Evolutionary conservation across 768 basidiomycete genomes (phyloP), one percentile per base, ranked within the genome.

Genomic region (Suillus subaureus): DNA sequence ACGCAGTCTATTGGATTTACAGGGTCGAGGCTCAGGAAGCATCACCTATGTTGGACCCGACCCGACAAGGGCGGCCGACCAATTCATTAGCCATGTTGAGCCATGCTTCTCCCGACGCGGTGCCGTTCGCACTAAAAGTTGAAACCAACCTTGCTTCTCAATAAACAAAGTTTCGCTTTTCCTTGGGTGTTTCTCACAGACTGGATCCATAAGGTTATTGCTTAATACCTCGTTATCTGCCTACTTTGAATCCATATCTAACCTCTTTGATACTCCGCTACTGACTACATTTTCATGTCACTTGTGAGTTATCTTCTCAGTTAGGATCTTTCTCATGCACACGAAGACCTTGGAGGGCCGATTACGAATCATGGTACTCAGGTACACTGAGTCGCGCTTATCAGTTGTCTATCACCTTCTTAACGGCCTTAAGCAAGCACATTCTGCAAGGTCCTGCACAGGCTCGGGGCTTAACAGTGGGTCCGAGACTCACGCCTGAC

Each of bases 401-500:
- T 63, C 57, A 63, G 8, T 61, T 5, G 51, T 58, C 61, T 61
- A 60, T 63, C 62, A 60, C 39, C 56, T 63, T 37, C 62, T 60
- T 21, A 60, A 21, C 58, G 58, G 58, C 58, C 55, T 63, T 60
- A 42, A 61, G 52, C 62, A 56, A 35, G 16, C 8, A 58, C 23
- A 26, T 26, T 8, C 15, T 28, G 15, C 26, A 51, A 51, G 6
- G 4, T 63, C 23, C 62, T 54, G n/a, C 52, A 61, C 62, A 37
- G 52, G 18, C 54, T 56, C 11, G 62, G 49, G 31, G 16, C 28
- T 40, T 60, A 9, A 60, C 23, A 39, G 6, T 40, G 26, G 57
- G 6, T 42, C 40, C 9, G 58, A 21, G 18, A 28, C 26, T 21
- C 40, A 18, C 58, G 40, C 39, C 8, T 11, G 18, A 3, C 4